phyloP scores from a whole-genome alignment of 768 basidiomycete genomes.

The Gymnopilus junonius region DNA sequence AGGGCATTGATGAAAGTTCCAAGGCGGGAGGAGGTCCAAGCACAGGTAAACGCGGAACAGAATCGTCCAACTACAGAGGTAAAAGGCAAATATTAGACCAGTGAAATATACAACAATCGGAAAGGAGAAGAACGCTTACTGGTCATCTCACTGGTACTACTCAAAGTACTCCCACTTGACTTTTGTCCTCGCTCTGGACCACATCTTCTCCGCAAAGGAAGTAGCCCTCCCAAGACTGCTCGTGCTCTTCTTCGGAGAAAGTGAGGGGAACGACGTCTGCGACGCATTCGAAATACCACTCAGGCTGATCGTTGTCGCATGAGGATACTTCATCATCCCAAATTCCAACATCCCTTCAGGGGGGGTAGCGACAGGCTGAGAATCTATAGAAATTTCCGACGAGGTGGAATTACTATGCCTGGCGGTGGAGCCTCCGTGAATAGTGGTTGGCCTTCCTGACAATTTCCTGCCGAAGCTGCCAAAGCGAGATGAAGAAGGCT shows the following conservation, averaged over 20 bases:
- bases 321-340: slow-evolving; percentile 23
- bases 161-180: slow-evolving; percentile 51
- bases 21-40: slow-evolving; percentile 16
- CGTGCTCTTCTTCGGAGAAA: slow-evolving; percentile 55
- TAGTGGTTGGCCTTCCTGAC: slow-evolving; percentile 29
- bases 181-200: slow-evolving; percentile 56
- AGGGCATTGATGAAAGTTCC: slow-evolving; percentile 8
- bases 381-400: slow-evolving; percentile 71
- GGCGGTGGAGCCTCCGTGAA: slow-evolving; percentile 36
- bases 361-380: slow-evolving; percentile 61
- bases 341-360: slow-evolving; percentile 48
- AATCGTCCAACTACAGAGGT: slow-evolving; percentile 16
- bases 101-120: neutral
- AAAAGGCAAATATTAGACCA: neutral
- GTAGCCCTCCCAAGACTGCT: slow-evolving; percentile 50
- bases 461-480: slow-evolving; percentile 48
- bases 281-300: slow-evolving; percentile 27
- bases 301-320: slow-evolving; percentile 22
- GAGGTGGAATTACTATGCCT: slow-evolving; percentile 64
- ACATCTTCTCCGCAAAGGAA: slow-evolving; percentile 67
- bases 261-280: slow-evolving; percentile 49
- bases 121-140: slow-evolving; percentile 34
- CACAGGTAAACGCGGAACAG: slow-evolving; percentile 16
- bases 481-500: slow-evolving; percentile 42
- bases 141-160: slow-evolving; percentile 36